Conservation (phyloP, 768 basidiomycete species). For the Tulasnella sp. region DNA sequence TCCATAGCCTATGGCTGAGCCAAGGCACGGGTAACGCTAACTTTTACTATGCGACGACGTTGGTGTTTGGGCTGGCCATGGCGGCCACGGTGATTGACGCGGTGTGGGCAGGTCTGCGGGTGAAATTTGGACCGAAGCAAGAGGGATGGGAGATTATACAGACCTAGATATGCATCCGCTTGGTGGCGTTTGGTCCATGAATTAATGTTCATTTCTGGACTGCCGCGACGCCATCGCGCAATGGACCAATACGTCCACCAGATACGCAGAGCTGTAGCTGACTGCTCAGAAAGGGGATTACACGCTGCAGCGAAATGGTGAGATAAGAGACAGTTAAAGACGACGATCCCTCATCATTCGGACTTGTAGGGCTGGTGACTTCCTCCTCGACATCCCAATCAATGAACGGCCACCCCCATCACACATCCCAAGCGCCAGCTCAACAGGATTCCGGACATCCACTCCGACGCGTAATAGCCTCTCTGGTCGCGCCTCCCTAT, state of each 20-base stretch:
- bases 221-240: neutral
- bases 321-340: constrained; percentile 17
- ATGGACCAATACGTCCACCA: constrained; percentile 10
- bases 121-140: constrained; percentile 49
- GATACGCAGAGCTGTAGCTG: constrained; percentile 50
- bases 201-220: too few relatives aligned
- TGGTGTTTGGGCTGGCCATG: constrained; percentile 84
- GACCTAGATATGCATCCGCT: constrained; percentile 1
- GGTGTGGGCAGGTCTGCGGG: constrained; percentile 70
- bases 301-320: constrained; percentile 69
- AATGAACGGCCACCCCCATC: constrained; percentile 5
- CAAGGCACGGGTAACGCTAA: constrained; percentile 95
- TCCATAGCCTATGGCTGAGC: constrained; percentile 82
- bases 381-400: constrained; percentile 36
- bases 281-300: constrained; percentile 66
- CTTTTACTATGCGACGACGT: constrained; percentile 92
- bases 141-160: constrained; percentile 50
- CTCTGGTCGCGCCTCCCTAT: constrained; percentile 6
- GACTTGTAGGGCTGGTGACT: constrained; percentile 57
- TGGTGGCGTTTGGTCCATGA: too few relatives aligned
- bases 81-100: constrained; percentile 77
- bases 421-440: constrained; percentile 6
- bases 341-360: neutral
- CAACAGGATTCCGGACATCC: constrained; percentile 8
- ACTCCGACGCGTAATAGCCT: constrained; percentile 6